phyloP scores from a whole-genome alignment of 495 filamentous ascomycete species.

The Astrothelium macrocarpum region DNA sequence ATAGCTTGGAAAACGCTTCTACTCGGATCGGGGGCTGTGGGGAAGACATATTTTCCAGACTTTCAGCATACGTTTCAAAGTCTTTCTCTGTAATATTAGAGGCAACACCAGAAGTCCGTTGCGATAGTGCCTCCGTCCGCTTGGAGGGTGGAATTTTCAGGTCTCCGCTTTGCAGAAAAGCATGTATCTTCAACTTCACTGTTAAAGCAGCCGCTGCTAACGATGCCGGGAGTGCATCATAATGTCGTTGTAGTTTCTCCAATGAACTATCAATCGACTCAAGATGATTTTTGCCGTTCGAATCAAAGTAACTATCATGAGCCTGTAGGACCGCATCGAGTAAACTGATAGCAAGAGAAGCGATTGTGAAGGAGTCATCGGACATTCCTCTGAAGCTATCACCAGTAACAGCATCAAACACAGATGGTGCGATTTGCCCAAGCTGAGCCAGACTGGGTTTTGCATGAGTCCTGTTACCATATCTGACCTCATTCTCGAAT shows the following conservation, averaged over 20 bases:
- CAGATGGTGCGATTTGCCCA: background rate
- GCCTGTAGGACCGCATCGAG: background rate
- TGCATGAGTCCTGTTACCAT: background rate
- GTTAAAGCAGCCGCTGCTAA: background rate
- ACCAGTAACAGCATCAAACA: background rate
- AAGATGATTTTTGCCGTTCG: background rate
- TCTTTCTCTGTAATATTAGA: conserved; percentile 34
- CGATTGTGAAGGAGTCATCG: background rate
- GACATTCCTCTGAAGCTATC: background rate
- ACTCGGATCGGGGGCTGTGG: conserved; percentile 66
- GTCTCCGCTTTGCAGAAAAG: background rate
- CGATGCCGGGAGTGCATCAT: background rate
- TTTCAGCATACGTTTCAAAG: conserved; percentile 59
- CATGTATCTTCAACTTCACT: background rate
- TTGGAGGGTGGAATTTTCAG: background rate
- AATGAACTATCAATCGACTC: background rate
- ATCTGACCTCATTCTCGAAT: background rate
- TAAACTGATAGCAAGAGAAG: background rate
- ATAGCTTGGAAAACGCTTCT: conserved; percentile 65
- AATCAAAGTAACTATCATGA: too few species aligned
- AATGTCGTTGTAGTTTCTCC: background rate
- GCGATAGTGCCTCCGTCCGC: background rate
- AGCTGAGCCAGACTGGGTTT: background rate
- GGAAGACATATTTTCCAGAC: conserved; percentile 65
- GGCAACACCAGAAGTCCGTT: background rate